These are phyloP conservation scores for Euphorbia lathyris DNA, from an alignment of 345 rosid species.

Conservation along the genomic window DNA sequence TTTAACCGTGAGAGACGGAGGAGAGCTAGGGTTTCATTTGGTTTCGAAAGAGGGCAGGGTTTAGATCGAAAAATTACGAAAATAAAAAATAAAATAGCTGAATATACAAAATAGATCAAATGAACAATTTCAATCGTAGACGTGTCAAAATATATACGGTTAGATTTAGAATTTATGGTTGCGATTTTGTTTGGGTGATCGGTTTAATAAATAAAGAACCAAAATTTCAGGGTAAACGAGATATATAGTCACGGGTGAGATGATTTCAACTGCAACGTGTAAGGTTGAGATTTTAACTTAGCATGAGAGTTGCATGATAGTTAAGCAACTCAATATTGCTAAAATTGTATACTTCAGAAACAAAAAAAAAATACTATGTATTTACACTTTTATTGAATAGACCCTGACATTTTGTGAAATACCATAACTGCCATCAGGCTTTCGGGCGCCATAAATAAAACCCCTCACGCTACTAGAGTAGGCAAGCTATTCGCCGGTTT, in stretches of 20 bases:
- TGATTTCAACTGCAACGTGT: slow-evolving; percentile 12
- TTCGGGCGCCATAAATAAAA: slow-evolving; percentile 3
- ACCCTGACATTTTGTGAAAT: neutral
- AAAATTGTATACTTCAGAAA: slow-evolving; percentile 4
- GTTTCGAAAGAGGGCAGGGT: slow-evolving; percentile 47
- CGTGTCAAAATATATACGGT: slow-evolving; percentile 11
- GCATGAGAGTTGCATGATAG: slow-evolving; percentile 18
- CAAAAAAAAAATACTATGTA: too few species aligned
- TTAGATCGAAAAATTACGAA: slow-evolving; percentile 3
- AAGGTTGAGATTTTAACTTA: slow-evolving; percentile 5
- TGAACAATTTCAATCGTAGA: slow-evolving; percentile 1
- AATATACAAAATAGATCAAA: slow-evolving; percentile 10
- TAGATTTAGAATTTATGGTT: slow-evolving; percentile 13
- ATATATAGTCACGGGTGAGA: slow-evolving; percentile 13
- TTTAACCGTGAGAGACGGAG: slow-evolving; percentile 33
- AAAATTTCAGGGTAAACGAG: slow-evolving; percentile 12
- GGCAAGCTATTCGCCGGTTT: too few species aligned
- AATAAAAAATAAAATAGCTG: slow-evolving; percentile 7
- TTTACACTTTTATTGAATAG: neutral
- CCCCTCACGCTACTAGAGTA: too few species aligned
- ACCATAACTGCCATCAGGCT: slow-evolving; percentile 18
- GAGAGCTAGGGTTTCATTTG: slow-evolving; percentile 64
- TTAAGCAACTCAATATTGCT: slow-evolving; percentile 16
- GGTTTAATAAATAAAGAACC: slow-evolving; percentile 11
- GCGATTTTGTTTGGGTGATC: slow-evolving; percentile 16